Evolutionary conservation across 108 stramenopile genomes (phyloP), one percentile per base, ranked within the genome.

Genomic region (Cyclotella cryptica): DNA sequence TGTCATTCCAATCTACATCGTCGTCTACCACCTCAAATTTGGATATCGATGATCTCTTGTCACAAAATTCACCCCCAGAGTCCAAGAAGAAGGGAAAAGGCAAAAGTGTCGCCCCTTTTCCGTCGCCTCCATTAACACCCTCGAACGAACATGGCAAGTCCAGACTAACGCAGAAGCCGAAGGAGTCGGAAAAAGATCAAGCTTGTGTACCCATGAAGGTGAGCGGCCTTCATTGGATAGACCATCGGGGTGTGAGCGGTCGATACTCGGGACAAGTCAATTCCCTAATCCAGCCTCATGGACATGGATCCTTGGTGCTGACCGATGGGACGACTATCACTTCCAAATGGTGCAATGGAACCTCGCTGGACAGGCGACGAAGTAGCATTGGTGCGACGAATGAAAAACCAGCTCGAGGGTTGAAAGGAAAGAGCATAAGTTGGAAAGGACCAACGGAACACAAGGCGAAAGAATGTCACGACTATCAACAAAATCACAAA

Each of bases 231-330:
- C 55, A 28, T 13, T 71, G 69, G 69, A 18, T 45, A 30, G 55
- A 57, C 42, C 42, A 27, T 15, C 54, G 69, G 6, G 69, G 69
- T 8, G 22, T 71, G 9, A 10, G 21, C 3, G 69, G 69, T 8
- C 19, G 14, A 9, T 71, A 71, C 24, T 54, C 69, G 0, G 69
- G 69, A 30, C 47, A 71, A 44, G 69, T 71, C 5, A 71, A 71
- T 58, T 12, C 53, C 53, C n/a, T 28, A 10, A 71, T 71, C 17
- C 69, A 71, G 42, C 69, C 69, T 10, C 69, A 71, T 40, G 69
- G 69, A 6, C 39, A 40, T 10, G 69, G 69, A 14, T 40, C 55
- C 1, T 22, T 71, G 41, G 55, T 55, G 7, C 30, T 54, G 0
- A 55, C 39, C 17, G 53, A 57, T 71, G 69, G 69, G 42, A 54